Percentiles rank a stretch among this genome's conserved stretches.
Conservation (phyloP, 2,329 filamentous ascomycete species). For the Colletotrichum sp. region DNA sequence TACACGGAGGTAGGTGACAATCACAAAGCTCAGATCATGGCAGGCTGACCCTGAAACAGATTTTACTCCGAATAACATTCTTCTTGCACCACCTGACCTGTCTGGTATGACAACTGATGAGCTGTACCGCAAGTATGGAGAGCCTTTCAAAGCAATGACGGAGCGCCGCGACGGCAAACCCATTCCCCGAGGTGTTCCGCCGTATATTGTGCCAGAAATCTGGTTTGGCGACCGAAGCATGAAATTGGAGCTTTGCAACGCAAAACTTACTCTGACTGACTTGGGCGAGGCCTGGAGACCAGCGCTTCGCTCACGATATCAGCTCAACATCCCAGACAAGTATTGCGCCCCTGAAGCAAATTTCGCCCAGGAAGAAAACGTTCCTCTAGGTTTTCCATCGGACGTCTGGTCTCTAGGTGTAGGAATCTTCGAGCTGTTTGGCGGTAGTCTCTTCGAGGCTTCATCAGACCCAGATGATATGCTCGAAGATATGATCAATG, state of each 20-base stretch:
- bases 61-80: neutral
- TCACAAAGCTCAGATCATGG: too few species aligned
- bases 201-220: neutral
- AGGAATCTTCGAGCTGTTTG: neutral
- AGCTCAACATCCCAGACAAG: neutral
- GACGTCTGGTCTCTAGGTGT: neutral
- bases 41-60: neutral
- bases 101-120: accelerated
- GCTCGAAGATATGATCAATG: neutral
- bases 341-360: neutral
- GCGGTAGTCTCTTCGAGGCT: accelerated
- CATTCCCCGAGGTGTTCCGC: accelerated
- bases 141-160: neutral
- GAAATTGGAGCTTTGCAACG: neutral
- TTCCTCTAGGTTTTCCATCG: neutral
- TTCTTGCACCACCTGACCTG: neutral
- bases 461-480: neutral
- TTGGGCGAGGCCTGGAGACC: neutral
- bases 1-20: neutral
- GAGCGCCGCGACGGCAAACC: neutral
- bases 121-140: neutral
- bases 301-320: accelerated
- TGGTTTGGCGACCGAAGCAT: neutral
- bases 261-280: neutral
- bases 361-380: neutral